Evolutionary conservation across 352 stramenopile species (phyloP), one percentile per base, ranked within the genome.

Genomic region (Hyaloperonospora brassicae): DNA sequence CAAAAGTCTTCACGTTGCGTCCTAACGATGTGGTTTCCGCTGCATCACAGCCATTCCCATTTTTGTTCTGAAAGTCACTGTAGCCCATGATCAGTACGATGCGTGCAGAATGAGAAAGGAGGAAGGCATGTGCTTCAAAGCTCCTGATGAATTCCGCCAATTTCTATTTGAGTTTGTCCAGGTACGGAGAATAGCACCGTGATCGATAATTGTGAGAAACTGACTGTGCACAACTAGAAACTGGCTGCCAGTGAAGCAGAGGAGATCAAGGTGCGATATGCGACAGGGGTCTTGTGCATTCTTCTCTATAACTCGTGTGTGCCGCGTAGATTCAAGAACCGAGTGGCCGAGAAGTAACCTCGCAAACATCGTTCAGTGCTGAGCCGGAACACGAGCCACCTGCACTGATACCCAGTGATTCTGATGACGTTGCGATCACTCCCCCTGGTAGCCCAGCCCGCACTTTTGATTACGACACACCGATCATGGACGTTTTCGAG

Each of bases 41-140:
- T 44, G 21, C 11, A 14, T 47, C 40, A 8, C 27, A 92, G 82
- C 70, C 9, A 84, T 89, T 34, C 78, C 76, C 11, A 83, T 91
- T 35, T 86, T 88, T 50, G 71, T 93, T 6, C 42, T 91, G 48
- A 88, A 89, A 60, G 45, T 93, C 14, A 42, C 59, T n/a, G 59
- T 45, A 40, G 34, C 58, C 22, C 30, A 27, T 2, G 35, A 66
- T 9, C 60, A 83, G 14, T 77, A 70, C 38, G 76, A 77, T 2
- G 27, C 71, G 23, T 59, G 58, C 25, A 48, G 49, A 39, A 55
- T 52, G 44, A 64, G 55, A 51, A 71, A 42, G 34, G 64, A 61
- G 11, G 55, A 55, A 39, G 31, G 27, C 17, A 49, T 72, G 2
- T 52, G 68, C 24, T 73, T 87, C 25, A 81, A 68, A 40, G 36